Evolutionary conservation across 1,139 yeast species (phyloP).

Genomic region (Hanseniaspora uvarum): DNA sequence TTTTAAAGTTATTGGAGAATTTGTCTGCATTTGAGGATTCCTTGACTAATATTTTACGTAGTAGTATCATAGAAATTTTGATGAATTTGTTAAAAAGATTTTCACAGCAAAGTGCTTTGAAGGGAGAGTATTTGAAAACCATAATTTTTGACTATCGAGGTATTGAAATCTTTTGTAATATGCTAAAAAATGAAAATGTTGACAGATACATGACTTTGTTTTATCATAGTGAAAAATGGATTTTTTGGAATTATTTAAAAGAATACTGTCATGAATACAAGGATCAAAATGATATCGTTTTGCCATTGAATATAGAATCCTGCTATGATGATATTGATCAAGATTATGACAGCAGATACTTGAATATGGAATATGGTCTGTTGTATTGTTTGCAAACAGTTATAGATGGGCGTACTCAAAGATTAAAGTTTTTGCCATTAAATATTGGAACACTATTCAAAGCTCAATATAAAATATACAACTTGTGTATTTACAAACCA

Average conservation of each 20-base stretch:
- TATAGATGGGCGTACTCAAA: slow-evolving; percentile 29
- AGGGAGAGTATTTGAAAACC: slow-evolving; percentile 63
- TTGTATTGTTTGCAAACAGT: slow-evolving; percentile 7
- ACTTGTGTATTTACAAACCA: slow-evolving; percentile 54
- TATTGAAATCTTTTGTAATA: slow-evolving; percentile 37
- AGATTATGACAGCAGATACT: slow-evolving; percentile 3
- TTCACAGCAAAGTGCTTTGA: slow-evolving; percentile 62
- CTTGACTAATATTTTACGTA: slow-evolving; percentile 55
- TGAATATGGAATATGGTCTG: slow-evolving; percentile 14
- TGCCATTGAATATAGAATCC: not conserved
- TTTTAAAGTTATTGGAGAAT: slow-evolving; percentile 46
- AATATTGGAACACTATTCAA: slow-evolving; percentile 29
- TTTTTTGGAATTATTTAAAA: slow-evolving; percentile 36
- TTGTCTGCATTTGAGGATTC: slow-evolving; percentile 33
- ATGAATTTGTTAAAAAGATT: slow-evolving; percentile 61
- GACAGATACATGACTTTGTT: slow-evolving; percentile 36
- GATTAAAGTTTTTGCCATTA: slow-evolving; percentile 30
- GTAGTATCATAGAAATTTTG: slow-evolving; percentile 50
- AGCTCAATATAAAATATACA: slow-evolving; percentile 38
- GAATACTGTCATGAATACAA: slow-evolving; percentile 17
- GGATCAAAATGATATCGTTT: not conserved
- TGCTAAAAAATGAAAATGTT: slow-evolving; percentile 32
- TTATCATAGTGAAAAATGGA: slow-evolving; percentile 34
- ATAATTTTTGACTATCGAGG: slow-evolving; percentile 65
- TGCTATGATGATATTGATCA: slow-evolving; percentile 13